Percentiles rank a stretch among this genome's conserved stretches.
Evolutionary conservation across 768 basidiomycete species (phyloP).

Genomic region (Mycena pura): DNA sequence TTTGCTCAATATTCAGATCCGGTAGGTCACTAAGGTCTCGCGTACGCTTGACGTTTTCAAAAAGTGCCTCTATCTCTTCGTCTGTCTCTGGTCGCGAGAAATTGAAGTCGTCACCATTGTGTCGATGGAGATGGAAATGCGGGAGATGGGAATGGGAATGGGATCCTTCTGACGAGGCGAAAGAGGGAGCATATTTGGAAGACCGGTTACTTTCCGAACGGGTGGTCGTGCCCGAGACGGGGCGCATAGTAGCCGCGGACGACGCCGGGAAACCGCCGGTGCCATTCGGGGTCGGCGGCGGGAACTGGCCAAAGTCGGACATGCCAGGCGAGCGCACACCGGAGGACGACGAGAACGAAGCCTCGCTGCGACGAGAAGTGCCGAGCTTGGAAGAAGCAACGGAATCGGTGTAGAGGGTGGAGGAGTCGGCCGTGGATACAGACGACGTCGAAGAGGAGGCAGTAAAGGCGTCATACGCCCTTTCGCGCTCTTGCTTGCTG

Average conservation of each 20-base stretch:
- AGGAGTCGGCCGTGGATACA: slow-evolving; percentile 62
- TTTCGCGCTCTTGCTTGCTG: slow-evolving; percentile 61
- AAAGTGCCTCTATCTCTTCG: slow-evolving; percentile 80
- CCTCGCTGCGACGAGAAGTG: slow-evolving; percentile 58
- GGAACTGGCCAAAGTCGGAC: slow-evolving; percentile 60
- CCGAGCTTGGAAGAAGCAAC: slow-evolving; percentile 43
- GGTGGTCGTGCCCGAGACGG: slow-evolving; percentile 56
- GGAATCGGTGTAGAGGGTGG: slow-evolving; percentile 63
- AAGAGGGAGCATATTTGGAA: slow-evolving; percentile 69
- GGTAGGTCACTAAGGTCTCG: slow-evolving; percentile 70
- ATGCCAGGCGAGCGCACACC: slow-evolving; percentile 55
- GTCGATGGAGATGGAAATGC: slow-evolving; percentile 53
- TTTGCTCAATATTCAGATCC: slow-evolving; percentile 75
- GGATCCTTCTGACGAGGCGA: slow-evolving; percentile 53
- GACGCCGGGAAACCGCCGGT: slow-evolving; percentile 21
- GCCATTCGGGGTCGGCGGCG: slow-evolving; percentile 35
- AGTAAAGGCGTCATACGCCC: slow-evolving; percentile 46
- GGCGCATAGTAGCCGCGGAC: slow-evolving; percentile 52
- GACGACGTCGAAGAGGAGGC: slow-evolving; percentile 59
- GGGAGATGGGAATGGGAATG: slow-evolving; percentile 62
- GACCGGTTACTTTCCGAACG: slow-evolving; percentile 63
- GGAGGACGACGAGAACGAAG: slow-evolving; percentile 51
- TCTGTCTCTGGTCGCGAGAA: slow-evolving; percentile 81
- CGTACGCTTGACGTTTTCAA: slow-evolving; percentile 76
- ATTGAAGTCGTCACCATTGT: slow-evolving; percentile 57